Evolutionary conservation across 306 rosid species (phyloP), one percentile per base, ranked within the genome.

Genomic region (Prosopis cineraria): DNA sequence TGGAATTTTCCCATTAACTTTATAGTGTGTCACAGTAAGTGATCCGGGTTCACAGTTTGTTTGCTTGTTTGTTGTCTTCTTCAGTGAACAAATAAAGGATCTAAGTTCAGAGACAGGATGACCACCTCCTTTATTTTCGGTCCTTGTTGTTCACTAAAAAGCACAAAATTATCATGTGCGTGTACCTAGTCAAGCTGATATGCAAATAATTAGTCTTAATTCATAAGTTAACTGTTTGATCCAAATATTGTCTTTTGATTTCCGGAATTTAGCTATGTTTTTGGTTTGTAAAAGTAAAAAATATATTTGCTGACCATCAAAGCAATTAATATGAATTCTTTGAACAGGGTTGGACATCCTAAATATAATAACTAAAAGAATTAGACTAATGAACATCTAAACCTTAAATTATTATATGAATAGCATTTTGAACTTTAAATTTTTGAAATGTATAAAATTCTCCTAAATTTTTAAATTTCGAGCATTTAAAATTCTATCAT

Each of bases 1-100:
- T 75, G 53, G 66, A 82, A 68, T 45, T 82, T 75, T 79, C 76
- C 81, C 79, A 69, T 70, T 74, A 74, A 70, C 88, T 75, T 74
- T 78, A n/a, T n/a, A 70, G 59, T 70, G 70, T 70, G 73, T 67
- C 78, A 55, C 83, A 81, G 79, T n/a, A 40, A 75, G 80, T 75
- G 81, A 70, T 48, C 47, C 19, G 71, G 63, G 52, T 85, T 63
- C 83, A 78, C 68, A 81, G 75, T 63, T 63, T 63, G 85, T 60
- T 31, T 63, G 68, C 17, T 16, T 37, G 17, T 36, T n/a, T n/a
- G n/a, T 37, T 34, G 10, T 67, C 1, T 6, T 22, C 29, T 39
- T 65, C 20, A 4, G 30, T 11, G 55, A 56, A 73, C 25, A 68
- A 81, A 50, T 60, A 73, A 16, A 65, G 31, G 40, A 64, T 63